Evolutionary conservation across 78 protist species (phyloP).

Genomic region (Neovahlkampfia damariscottae): DNA sequence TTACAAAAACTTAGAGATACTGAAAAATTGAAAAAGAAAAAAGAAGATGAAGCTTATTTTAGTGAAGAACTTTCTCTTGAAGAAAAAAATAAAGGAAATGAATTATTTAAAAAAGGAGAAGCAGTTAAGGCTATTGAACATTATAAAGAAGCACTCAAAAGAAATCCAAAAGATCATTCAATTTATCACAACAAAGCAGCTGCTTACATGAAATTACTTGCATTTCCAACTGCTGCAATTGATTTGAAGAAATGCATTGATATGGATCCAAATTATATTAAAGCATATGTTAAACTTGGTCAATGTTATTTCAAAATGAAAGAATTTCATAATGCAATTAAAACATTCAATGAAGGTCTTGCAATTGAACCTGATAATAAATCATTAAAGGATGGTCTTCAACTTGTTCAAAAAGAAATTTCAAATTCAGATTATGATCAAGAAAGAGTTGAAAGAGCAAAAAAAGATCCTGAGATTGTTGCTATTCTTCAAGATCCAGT

Average conservation of each 20-base stretch:
- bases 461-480: slow-evolving; percentile 74
- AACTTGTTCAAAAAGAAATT: neutral
- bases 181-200: slow-evolving; percentile 24
- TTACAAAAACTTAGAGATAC: slow-evolving; percentile 10
- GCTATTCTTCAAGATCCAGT: slow-evolving; percentile 57
- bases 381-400: slow-evolving; percentile 36
- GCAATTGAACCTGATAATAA: slow-evolving; percentile 40
- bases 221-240: slow-evolving; percentile 2
- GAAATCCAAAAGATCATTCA: slow-evolving; percentile 63
- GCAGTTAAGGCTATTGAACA: slow-evolving; percentile 56
- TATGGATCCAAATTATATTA: slow-evolving; percentile 27
- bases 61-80: slow-evolving; percentile 30
- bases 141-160: slow-evolving; percentile 66
- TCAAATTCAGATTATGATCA: slow-evolving; percentile 29
- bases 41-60: slow-evolving; percentile 43
- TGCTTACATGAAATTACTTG: slow-evolving; percentile 17
- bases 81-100: slow-evolving; percentile 68
- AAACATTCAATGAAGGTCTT: slow-evolving; percentile 54
- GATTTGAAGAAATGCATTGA: slow-evolving; percentile 21
- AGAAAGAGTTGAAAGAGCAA: slow-evolving; percentile 51
- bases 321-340: slow-evolving; percentile 65
- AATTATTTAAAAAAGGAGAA: slow-evolving; percentile 53
- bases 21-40: slow-evolving; percentile 28
- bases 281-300: slow-evolving; percentile 61
- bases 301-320: slow-evolving; percentile 44